Percentiles rank a stretch among this genome's conserved stretches.
Evolutionary conservation across 495 filamentous ascomycete genomes (phyloP).

Genomic region (Monascus purpureus): DNA sequence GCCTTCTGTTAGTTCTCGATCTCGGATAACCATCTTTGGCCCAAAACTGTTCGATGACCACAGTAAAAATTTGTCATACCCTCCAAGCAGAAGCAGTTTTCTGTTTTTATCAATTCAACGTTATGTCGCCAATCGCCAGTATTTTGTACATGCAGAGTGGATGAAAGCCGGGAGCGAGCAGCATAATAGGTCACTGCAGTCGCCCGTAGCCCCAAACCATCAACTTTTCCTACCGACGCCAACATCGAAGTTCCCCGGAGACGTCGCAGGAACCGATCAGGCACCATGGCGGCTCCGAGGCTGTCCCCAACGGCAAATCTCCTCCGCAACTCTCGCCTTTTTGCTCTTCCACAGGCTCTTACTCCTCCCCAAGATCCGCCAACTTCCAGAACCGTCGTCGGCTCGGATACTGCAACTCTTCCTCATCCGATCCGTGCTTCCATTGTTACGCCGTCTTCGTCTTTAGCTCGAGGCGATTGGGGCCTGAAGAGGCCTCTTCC

Average conservation of each 20-base stretch:
- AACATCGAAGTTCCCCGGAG: not conserved
- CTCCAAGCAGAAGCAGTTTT: no score
- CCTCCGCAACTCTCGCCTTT: slow-evolving; percentile 50
- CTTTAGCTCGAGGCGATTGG: slow-evolving; percentile 78
- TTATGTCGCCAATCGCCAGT: no score
- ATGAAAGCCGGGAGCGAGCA: no score
- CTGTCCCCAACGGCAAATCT: slow-evolving; percentile 49
- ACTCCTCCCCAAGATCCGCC: slow-evolving; percentile 27
- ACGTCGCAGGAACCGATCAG: not conserved
- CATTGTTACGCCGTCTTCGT: slow-evolving; percentile 65
- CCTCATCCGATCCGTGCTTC: slow-evolving; percentile 71
- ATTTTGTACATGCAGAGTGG: no score
- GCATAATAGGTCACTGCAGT: slow-evolving; percentile 7
- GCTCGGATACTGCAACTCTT: slow-evolving; percentile 55
- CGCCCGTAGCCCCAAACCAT: slow-evolving; percentile 3
- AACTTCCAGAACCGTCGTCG: slow-evolving; percentile 25
- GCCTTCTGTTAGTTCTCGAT: no score
- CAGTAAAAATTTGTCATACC: no score
- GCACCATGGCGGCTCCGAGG: slow-evolving; percentile 33
- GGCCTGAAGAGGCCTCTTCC: slow-evolving; percentile 83
- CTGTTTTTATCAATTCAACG: no score
- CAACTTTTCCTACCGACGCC: slow-evolving; percentile 26
- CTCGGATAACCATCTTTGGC: no score
- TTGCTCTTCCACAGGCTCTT: slow-evolving; percentile 46
- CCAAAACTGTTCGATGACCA: no score